Percentiles rank a stretch among this genome's conserved stretches.
phyloP scores from a whole-genome alignment of 2,329 filamentous ascomycete species.

The Ophiocordyceps polyrhachis-furcata region DNA sequence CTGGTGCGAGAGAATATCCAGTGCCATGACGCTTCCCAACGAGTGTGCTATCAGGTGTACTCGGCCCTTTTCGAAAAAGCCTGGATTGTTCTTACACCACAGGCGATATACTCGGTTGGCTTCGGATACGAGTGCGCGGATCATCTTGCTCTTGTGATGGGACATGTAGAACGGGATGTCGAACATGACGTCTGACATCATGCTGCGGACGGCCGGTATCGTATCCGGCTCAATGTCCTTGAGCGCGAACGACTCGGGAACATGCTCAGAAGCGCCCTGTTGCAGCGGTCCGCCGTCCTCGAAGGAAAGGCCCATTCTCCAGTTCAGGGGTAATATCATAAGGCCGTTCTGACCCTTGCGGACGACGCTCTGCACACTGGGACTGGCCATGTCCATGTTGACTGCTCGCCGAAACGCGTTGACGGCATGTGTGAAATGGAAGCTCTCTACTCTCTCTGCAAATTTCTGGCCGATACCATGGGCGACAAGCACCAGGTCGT shows the following conservation, averaged over 20 bases:
- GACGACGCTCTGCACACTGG: slow-evolving; percentile 55
- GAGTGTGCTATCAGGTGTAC: slow-evolving; percentile 91
- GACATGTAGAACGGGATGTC: slow-evolving; percentile 98
- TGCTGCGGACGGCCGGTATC: slow-evolving; percentile 76
- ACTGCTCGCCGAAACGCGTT: slow-evolving; percentile 75
- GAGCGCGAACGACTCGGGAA: slow-evolving; percentile 41
- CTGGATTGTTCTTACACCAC: slow-evolving; percentile 87
- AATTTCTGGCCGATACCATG: slow-evolving; percentile 96
- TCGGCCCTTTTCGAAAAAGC: slow-evolving; percentile 60
- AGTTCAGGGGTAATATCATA: slow-evolving; percentile 89
- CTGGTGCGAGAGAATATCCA: slow-evolving; percentile 80
- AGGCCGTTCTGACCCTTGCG: slow-evolving; percentile 67
- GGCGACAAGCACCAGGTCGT: slow-evolving; percentile 75
- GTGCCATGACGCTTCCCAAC: slow-evolving; percentile 81
- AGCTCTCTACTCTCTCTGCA: slow-evolving; percentile 85
- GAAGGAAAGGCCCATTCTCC: slow-evolving; percentile 74
- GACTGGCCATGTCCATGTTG: slow-evolving; percentile 63
- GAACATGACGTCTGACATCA: slow-evolving; percentile 96
- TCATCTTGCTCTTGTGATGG: slow-evolving; percentile 89
- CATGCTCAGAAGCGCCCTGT: slow-evolving; percentile 31
- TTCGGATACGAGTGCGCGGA: slow-evolving; percentile 69
- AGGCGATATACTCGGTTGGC: slow-evolving; percentile 90
- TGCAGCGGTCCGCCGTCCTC: slow-evolving; percentile 55
- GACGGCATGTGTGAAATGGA: slow-evolving; percentile 91
- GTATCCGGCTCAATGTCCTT: slow-evolving; percentile 85